Percentiles rank a stretch among this genome's conserved stretches.
Conservation (phyloP, 2,329 filamentous ascomycete genomes). For the Neofusicoccum kwambonambiense region DNA sequence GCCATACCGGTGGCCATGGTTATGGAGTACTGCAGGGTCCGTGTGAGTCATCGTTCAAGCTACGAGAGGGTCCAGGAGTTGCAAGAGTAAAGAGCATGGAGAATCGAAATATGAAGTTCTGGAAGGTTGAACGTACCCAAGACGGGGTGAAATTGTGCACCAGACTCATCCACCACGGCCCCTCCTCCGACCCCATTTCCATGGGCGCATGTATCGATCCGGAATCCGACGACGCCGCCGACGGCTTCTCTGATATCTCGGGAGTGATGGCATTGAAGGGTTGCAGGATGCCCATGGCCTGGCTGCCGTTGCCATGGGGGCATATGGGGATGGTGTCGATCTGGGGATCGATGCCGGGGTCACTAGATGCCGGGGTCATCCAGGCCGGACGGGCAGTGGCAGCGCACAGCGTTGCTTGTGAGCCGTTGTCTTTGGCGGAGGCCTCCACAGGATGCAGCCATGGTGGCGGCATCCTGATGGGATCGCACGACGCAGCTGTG, state of each 20-base stretch:
- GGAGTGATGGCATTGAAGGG: background rate
- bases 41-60: background rate
- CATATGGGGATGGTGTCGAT: background rate
- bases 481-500: constrained; percentile 7
- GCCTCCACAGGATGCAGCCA: constrained; percentile 16
- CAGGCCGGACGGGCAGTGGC: background rate
- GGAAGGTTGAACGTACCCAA: constrained; percentile 23
- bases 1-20: constrained; percentile 67
- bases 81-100: background rate
- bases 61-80: background rate
- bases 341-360: constrained; percentile 4
- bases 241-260: constrained; percentile 12
- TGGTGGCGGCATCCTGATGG: constrained; percentile 11
- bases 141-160: constrained; percentile 37
- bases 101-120: background rate
- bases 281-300: constrained; percentile 3
- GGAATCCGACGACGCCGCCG: constrained; percentile 8
- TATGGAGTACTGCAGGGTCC: constrained; percentile 27
- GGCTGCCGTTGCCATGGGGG: constrained; percentile 14
- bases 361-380: background rate
- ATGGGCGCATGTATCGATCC: constrained; percentile 1
- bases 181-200: background rate
- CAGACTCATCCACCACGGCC: background rate
- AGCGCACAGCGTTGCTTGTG: background rate
- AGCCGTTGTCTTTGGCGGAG: background rate